phyloP scores from a whole-genome alignment of 768 basidiomycete species.

The Suillus luteus region DNA sequence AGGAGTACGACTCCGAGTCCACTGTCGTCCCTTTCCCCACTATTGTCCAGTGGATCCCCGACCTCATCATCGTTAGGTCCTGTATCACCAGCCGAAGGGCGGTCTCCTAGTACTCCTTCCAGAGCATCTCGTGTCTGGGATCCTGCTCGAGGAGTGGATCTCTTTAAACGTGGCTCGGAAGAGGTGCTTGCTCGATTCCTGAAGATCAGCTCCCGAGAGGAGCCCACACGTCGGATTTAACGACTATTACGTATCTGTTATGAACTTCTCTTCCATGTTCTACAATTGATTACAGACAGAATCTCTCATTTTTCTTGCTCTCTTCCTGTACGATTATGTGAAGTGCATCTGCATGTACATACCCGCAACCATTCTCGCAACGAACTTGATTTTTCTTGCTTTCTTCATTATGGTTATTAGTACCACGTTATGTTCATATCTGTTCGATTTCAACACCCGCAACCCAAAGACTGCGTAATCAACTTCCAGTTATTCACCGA shows the following conservation, averaged over 20 bases:
- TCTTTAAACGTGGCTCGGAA: conserved; percentile 86
- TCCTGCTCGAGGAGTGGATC: conserved; percentile 79
- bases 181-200: conserved; percentile 84
- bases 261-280: not conserved
- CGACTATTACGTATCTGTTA: conserved; percentile 7
- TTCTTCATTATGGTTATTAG: not conserved
- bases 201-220: conserved; percentile 74
- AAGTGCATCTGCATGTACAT: conserved; percentile 4
- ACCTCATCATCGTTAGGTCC: conserved; percentile 54
- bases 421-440: not conserved
- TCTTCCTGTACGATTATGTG: conserved; percentile 3
- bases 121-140: conserved; percentile 78
- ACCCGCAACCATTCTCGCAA: conserved; percentile 1
- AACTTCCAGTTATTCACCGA: too few species aligned
- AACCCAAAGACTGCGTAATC: not conserved
- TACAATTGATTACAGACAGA: conserved; percentile 1
- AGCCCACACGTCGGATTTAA: conserved; percentile 35
- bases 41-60: conserved; percentile 46
- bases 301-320: not conserved
- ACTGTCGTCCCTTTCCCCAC: conserved; percentile 16
- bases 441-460: too few species aligned
- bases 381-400: not conserved
- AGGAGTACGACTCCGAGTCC: conserved; percentile 14
- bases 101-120: conserved; percentile 32
- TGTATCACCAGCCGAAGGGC: conserved; percentile 48